Base-by-base conservation (phyloP, 1,284 basidiomycete species). In the Leccinum pachyderme region DNA sequence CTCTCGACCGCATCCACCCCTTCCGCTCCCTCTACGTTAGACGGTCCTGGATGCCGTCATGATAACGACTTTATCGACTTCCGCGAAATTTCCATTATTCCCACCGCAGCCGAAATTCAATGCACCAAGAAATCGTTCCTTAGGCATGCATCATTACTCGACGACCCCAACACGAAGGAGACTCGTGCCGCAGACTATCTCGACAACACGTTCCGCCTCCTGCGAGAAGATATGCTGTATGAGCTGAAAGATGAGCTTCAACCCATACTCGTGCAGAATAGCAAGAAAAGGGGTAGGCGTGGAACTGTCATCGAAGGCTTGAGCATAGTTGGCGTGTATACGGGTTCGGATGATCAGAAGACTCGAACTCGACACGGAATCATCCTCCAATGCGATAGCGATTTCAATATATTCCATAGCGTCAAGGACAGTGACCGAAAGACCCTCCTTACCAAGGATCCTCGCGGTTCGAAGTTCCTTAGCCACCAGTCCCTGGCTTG, bases 201-300 rank as follows among this genome's bases (percentile, higher is more conserved):
- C 6, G 85, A 87, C 58, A 85, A 84, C 53, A 83, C 83, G 54
- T 87, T 83, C 61, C 78, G 86, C 7, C 71, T 87, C 8, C 65
- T 86, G 9, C 71, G 86, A 3, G 86, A 87, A 61, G 86, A 87
- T 53, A 83, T 87, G 81, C 57, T 87, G 2, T 72, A 78, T 58
- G 83, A 87, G 61, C 75, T 87, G 63, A 75, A 76, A 25, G 86
- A 87, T 22, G 85, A 86, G 59, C 60, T 86, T 6, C 73, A 77
- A 47, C 72, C 78, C 13, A 73, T 72, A 1, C 57, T 72, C 3
- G 71, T 72, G 8, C 73, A 73, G 67, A 79, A 81, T 7, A 74
- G 73, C 11, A 73, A 73, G 67, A 83, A 81, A 64, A 78, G 76
- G 56, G 77, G 67, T 9, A 74, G 72, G 47, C 72, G 78, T 3